phyloP scores from a whole-genome alignment of 768 basidiomycete species.

The Tubosaeta brunneosetosa region DNA sequence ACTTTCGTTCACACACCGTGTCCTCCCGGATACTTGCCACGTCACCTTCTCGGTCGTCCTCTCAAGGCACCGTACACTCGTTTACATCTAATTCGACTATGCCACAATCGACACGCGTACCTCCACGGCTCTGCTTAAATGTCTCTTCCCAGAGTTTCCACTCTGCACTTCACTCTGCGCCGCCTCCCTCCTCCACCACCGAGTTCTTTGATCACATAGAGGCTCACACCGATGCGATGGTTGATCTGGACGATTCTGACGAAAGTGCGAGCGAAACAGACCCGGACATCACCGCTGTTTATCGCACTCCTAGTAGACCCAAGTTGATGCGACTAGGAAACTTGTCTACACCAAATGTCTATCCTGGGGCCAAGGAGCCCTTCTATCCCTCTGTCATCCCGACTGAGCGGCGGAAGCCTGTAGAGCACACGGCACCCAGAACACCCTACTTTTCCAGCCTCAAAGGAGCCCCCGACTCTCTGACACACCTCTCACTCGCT shows the following conservation, averaged over 20 bases:
- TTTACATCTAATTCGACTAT: constrained; percentile 27
- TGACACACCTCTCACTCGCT: constrained; percentile 30
- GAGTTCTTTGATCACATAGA: constrained; percentile 77
- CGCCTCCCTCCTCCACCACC: constrained; percentile 59
- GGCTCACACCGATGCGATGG: constrained; percentile 65
- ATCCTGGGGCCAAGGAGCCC: constrained; percentile 36
- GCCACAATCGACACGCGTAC: constrained; percentile 16
- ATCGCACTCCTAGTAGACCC: constrained; percentile 29
- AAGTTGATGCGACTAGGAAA: constrained; percentile 63
- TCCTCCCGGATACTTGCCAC: constrained; percentile 16
- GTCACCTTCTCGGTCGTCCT: constrained; percentile 23
- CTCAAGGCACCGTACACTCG: constrained; percentile 29
- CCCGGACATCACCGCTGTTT: constrained; percentile 31
- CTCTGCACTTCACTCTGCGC: constrained; percentile 53
- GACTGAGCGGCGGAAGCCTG: constrained; percentile 42
- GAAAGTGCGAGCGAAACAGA: constrained; percentile 39
- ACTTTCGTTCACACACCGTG: constrained; percentile 17
- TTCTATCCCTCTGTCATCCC: constrained; percentile 31
- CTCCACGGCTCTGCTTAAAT: constrained; percentile 35
- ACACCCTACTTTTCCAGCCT: constrained; percentile 46
- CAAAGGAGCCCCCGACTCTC: constrained; percentile 31
- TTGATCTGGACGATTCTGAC: constrained; percentile 62
- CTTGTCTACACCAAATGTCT: constrained; percentile 63
- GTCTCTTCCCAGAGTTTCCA: constrained; percentile 43
- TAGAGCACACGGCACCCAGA: constrained; percentile 46